Percentiles rank a stretch among this genome's conserved stretches.
Evolutionary conservation across 1,284 basidiomycete species (phyloP).

Genomic region (Cryptococcus floricola): DNA sequence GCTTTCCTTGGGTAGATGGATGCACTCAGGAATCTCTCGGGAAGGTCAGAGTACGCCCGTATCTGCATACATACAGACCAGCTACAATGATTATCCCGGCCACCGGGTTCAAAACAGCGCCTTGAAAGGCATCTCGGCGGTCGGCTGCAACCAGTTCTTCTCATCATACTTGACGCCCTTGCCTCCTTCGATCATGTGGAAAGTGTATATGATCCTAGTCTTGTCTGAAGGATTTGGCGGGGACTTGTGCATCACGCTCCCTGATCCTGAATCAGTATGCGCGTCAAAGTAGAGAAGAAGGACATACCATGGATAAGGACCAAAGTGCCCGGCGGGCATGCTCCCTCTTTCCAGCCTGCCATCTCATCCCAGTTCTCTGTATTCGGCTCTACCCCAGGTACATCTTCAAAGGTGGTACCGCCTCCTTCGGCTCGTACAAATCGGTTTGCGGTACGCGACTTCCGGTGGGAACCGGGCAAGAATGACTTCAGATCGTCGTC

Average conservation of each 20-base stretch:
- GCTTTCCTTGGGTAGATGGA: no score
- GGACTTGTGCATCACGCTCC: constrained; percentile 81
- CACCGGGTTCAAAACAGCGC: constrained; percentile 54
- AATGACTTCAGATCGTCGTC: constrained; percentile 57
- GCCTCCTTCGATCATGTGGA: constrained; percentile 63
- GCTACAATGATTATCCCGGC: no score
- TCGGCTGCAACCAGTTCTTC: constrained; percentile 66
- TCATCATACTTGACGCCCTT: constrained; percentile 43
- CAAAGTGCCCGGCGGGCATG: constrained; percentile 70
- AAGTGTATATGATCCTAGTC: constrained; percentile 84
- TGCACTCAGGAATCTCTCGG: no score
- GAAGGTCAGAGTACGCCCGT: no score
- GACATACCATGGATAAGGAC: constrained; percentile 71
- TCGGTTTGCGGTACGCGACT: constrained; percentile 66
- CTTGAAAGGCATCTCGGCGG: constrained; percentile 71
- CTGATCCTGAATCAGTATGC: constrained; percentile 42
- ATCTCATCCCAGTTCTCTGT: constrained; percentile 53
- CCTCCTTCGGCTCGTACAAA: constrained; percentile 66
- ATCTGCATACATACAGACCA: no score
- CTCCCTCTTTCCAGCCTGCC: constrained; percentile 63
- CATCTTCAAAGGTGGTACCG: constrained; percentile 68
- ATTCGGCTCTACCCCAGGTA: constrained; percentile 53
- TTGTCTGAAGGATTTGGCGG: constrained; percentile 67
- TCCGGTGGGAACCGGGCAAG: constrained; percentile 82
- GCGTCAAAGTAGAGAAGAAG: neutral